Conservation (phyloP, 2,329 filamentous ascomycete genomes). For the Didymellaceae sp. region DNA sequence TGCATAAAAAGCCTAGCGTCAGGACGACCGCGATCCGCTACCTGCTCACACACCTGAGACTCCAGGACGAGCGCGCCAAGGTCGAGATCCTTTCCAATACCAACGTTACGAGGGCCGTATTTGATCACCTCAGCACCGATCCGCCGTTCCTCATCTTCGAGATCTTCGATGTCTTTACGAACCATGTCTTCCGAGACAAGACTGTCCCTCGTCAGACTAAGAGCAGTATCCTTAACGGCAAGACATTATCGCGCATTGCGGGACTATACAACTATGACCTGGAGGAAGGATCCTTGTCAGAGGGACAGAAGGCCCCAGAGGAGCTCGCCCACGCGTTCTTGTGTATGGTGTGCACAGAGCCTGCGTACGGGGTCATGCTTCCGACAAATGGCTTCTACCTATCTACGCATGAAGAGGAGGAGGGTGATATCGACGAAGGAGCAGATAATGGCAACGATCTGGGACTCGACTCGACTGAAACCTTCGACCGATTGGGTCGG, state of each 20-base stretch:
- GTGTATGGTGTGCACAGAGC: conserved; percentile 74
- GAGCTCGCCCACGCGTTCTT: conserved; percentile 78
- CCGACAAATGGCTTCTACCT: conserved; percentile 86
- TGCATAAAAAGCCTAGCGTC: conserved; percentile 73
- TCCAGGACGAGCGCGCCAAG: conserved; percentile 78
- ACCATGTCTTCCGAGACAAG: conserved; percentile 75
- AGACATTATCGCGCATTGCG: conserved; percentile 71
- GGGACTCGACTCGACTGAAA: conserved; percentile 72
- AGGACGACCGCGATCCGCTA: conserved; percentile 84
- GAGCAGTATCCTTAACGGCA: conserved; percentile 75
- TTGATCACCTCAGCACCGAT: conserved; percentile 79
- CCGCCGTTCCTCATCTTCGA: conserved; percentile 76
- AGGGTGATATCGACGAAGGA: conserved; percentile 45
- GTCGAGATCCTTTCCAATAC: conserved; percentile 81
- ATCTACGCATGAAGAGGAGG: conserved; percentile 67
- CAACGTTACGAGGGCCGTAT: conserved; percentile 71
- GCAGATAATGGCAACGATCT: conserved; percentile 63
- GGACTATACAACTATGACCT: conserved; percentile 50
- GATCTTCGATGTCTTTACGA: conserved; percentile 73
- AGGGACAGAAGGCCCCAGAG: conserved; percentile 63
- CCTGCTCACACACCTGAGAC: conserved; percentile 78
- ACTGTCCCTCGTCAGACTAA: conserved; percentile 77
- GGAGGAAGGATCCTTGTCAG: conserved; percentile 54
- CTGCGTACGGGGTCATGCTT: conserved; percentile 75
- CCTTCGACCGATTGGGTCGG: conserved; percentile 73